Evolutionary conservation across 1,284 basidiomycete species (phyloP).

Genomic region (Moesziomyces sp.): DNA sequence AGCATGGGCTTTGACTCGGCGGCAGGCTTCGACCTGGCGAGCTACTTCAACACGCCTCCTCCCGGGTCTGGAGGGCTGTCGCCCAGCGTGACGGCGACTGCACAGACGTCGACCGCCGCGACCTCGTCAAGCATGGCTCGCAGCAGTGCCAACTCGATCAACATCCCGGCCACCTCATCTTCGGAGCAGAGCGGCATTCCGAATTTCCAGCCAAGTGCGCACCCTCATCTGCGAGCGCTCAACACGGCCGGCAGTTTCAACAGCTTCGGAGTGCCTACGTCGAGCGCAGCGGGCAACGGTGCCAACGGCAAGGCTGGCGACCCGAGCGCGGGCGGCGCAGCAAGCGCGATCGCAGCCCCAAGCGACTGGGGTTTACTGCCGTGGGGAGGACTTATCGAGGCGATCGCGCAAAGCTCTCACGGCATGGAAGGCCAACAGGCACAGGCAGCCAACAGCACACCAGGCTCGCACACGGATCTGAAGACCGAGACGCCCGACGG

Average conservation of each 20-base stretch:
- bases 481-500: conserved; percentile 43
- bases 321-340: conserved; percentile 6
- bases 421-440: conserved; percentile 37
- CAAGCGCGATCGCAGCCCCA: conserved; percentile 3
- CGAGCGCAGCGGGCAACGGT: conserved; percentile 3
- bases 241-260: conserved; percentile 24
- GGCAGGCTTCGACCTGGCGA: conserved; percentile 41
- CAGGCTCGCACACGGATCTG: conserved; percentile 20
- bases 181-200: conserved; percentile 35
- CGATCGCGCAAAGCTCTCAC: conserved; percentile 51
- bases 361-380: conserved; percentile 49
- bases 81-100: conserved; percentile 23
- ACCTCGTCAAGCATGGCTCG: conserved; percentile 6
- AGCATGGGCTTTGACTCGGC: conserved; percentile 50
- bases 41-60: conserved; percentile 47
- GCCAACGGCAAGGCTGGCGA: conserved; percentile 4
- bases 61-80: conserved; percentile 27
- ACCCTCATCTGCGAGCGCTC: conserved; percentile 44
- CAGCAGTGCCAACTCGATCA: conserved; percentile 35
- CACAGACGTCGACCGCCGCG: conserved; percentile 12
- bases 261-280: conserved; percentile 7
- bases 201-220: conserved; percentile 40
- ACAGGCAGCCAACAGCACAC: conserved; percentile 21
- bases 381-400: conserved; percentile 59
- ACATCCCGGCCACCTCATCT: conserved; percentile 33